Base-by-base conservation (phyloP, 2,329 filamentous ascomycete genomes). In the Endocalyx cinctus region DNA sequence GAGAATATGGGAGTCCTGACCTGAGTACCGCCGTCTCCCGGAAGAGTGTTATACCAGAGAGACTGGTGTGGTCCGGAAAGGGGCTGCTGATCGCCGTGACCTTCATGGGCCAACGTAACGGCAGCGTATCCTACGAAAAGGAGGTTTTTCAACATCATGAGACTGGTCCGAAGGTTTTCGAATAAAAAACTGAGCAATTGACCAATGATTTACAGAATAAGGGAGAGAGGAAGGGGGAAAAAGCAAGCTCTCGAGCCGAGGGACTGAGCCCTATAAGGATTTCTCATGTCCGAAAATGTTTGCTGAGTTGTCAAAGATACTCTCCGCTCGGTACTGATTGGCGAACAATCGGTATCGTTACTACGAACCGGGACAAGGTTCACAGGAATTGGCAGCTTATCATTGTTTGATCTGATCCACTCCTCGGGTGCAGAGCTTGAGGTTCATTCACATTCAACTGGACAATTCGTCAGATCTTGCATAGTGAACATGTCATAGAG, bases 21-120 rank as follows among this genome's bases (percentile, higher is more conserved):
- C 70, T 92, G 85, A 25, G 79, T 92, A 35, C 86, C 87, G 17
- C 87, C 86, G 60, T 92, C 87, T 22, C 86, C 87, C 4, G 87
- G 87, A 5, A 94, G 65, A 1, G 68, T 79, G 57, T 87, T 90
- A 60, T 90, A 94, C 87, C 87, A 94, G 28, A 92, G 57, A 17
- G 77, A 73, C 56, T 84, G 70, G 48, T 82, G 82, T 26, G 87
- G 86, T 1, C 87, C 86, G 17, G 72, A 62, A 31, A 83, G 65
- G 27, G 74, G 60, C 38, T 72, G 69, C 55, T 87, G 81, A 28
- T 67, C 52, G 27, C 75, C 66, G 39, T 78, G 69, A 34, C 65
- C 62, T 31, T 69, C 72, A 50, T 87, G 84, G 34, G 78, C 79
- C 35, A 69, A 56, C 16, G 64, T 77, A 33, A 69, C 48, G 27